Percentiles rank a stretch among this genome's conserved stretches.
These are phyloP conservation scores for Colletotrichum musicola DNA, from an alignment of 2,329 filamentous ascomycete genomes.

Conservation along the genomic window DNA sequence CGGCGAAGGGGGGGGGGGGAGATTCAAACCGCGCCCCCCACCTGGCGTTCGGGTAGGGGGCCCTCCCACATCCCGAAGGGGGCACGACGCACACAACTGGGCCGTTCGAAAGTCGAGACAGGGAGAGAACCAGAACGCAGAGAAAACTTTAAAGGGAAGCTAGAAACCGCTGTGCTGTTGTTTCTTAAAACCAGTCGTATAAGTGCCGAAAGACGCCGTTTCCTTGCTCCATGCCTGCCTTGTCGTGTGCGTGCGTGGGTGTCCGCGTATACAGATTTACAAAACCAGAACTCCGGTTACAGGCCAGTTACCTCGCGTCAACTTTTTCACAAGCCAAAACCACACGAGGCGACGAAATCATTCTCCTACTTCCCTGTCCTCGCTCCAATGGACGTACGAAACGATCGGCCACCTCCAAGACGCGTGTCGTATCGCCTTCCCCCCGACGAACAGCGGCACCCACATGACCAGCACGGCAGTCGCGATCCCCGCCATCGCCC, in stretches of 20 bases:
- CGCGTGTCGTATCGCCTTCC: slow-evolving; percentile 59
- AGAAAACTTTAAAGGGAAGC: slow-evolving; percentile 7
- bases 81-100: not conserved
- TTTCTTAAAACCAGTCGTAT: not conserved
- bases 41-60: slow-evolving; percentile 23
- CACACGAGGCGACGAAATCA: slow-evolving; percentile 44
- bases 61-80: slow-evolving; percentile 32
- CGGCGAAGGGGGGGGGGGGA: not conserved
- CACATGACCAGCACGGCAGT: slow-evolving; percentile 59
- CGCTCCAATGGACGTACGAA: slow-evolving; percentile 61
- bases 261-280: not conserved
- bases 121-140: not conserved
- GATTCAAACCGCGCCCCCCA: not conserved
- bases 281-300: not conserved
- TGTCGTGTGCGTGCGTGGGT: slow-evolving; percentile 5
- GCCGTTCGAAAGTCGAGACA: not conserved
- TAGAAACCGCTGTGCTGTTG: slow-evolving; percentile 8
- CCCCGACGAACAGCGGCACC: slow-evolving; percentile 66
- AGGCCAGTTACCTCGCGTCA: slow-evolving; percentile 7
- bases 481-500: slow-evolving; percentile 69
- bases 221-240: slow-evolving; percentile 5
- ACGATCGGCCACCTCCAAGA: slow-evolving; percentile 63
- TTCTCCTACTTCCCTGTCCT: slow-evolving; percentile 68
- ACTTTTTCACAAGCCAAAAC: not conserved
- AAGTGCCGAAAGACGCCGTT: slow-evolving; percentile 19